Evolutionary conservation across 768 basidiomycete species (phyloP), one percentile per base, ranked within the genome.

Genomic region (Hygrocybe coccinea): DNA sequence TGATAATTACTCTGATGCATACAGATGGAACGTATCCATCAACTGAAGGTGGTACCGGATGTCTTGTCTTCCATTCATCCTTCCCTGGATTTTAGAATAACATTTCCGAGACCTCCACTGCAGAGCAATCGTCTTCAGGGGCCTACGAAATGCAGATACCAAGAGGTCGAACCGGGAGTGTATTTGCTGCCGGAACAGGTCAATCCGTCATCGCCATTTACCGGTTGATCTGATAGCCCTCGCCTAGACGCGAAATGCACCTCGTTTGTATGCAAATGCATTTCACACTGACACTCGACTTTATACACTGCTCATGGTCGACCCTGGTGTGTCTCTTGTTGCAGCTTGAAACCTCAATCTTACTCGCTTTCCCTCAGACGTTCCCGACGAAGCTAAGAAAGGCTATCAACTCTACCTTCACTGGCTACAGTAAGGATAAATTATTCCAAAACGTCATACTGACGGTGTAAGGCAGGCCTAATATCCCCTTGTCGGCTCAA

Each of bases 11-110:
- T 25, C 29, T 49, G 21, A 34, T 8, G 38, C 17, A 29, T 29
- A 6, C 65, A 94, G 88, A 97, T 97, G 92, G 90, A 97, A 66
- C 87, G 95, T 65, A 65, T 98, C 44, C 79, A 91, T 62, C 90
- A 94, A 72, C 92, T 97, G 91, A 73, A 85, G 49, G 85, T 98
- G 55, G 77, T 97, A 2, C 95, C 95, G 0, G 95, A 99, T 65
- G 73, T 95, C 10, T 67, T 97, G 15, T 83, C 89, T 1, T 74
- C 74, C 36, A 65, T 95, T 7, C 81, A 79, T 50, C 91, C 92
- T 0, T 80, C 82, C 15, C 64, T 91, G 36, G 91, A 95, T 64
- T 72, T 97, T 11, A 84, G 81, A 22, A 69, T 95, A 50, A 77
- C 79, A 19, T 82, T 73, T 2, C 69, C 63, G 15, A 68, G 71